A percentile compares a stretch with the other conserved stretches of the same genome.
These are phyloP conservation scores for Paecilomyces dactylethromorphus DNA, from an alignment of 2,329 filamentous ascomycete genomes.

Conservation along the genomic window DNA sequence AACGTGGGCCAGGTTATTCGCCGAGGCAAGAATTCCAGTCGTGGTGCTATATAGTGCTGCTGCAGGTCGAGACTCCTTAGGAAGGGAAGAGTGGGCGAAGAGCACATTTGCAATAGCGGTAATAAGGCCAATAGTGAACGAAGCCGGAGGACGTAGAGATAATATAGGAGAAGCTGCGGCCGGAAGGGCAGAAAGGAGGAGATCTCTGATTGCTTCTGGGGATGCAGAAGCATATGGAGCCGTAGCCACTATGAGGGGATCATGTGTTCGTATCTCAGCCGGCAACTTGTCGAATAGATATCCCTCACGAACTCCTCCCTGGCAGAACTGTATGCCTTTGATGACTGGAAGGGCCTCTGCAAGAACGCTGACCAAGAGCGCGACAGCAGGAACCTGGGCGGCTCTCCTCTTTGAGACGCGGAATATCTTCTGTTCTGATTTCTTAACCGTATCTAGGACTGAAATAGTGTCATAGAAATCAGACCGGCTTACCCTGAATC, in stretches of 20 bases:
- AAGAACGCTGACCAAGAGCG: conserved; percentile 71
- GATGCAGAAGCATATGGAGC: conserved; percentile 45
- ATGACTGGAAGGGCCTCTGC: conserved; percentile 63
- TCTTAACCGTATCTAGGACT: conserved; percentile 35
- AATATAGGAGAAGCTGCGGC: conserved; percentile 9
- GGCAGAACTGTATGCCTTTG: conserved; percentile 71
- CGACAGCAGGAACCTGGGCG: conserved; percentile 76
- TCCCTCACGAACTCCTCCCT: conserved; percentile 81
- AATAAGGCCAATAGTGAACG: conserved; percentile 43
- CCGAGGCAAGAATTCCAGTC: conserved; percentile 58
- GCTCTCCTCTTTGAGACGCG: conserved; percentile 75
- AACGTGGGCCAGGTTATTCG: conserved; percentile 68
- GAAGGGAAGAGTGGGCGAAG: conserved; percentile 46
- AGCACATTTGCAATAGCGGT: conserved; percentile 55
- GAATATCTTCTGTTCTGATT: conserved; percentile 43
- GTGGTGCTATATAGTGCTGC: conserved; percentile 68
- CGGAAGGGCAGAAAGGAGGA: conserved; percentile 47
- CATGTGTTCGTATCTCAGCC: conserved; percentile 50
- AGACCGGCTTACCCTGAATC: conserved; percentile 59
- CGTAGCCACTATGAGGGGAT: conserved; percentile 62
- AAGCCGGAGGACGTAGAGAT: conserved; percentile 25
- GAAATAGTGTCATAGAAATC: conserved; percentile 54
- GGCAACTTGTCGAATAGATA: conserved; percentile 67
- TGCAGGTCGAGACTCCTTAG: conserved; percentile 53
- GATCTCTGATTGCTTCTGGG: conserved; percentile 37